Evolutionary conservation across 768 basidiomycete species (phyloP), one percentile per base, ranked within the genome.

Genomic region (Lactarius deliciosus): DNA sequence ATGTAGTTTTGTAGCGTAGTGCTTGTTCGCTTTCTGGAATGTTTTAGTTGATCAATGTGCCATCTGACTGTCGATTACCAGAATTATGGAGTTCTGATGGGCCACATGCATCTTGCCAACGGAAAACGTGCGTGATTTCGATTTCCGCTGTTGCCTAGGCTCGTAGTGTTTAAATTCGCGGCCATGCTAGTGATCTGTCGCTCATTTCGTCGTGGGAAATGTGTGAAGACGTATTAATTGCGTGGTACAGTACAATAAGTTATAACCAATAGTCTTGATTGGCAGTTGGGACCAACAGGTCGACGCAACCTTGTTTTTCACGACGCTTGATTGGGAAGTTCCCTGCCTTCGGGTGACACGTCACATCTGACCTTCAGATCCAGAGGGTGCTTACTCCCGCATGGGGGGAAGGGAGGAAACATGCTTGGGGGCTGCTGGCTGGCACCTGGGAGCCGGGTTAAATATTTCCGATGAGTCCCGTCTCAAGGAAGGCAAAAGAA

Each of bases 1-100:
- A 63, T 74, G 73, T 73, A 75, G 74, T 75, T 75, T 69, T 76
- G 75, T 76, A 76, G 74, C 73, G 72, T 76, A 76, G 74, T 68
- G 66, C 63, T 68, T 64, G 66, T 64, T 63, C 57, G 66, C 58
- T 68, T 60, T 60, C 65, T 68, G 66, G 58, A 68, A 68, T 68
- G 63, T 64, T 68, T 60, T 30, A 59, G 40, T 68, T 45, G 41
- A 64, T 64, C 58, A 56, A 43, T 36, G 53, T 63, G 41, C 41
- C 20, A 36, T 60, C 58, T 25, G 50, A 54, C 20, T 7, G 57
- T 54, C 34, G 61, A 57, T 63, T 28, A n/a, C 45, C n/a, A 55
- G 60, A 32, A 41, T 45, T 9, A 41, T 22, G 45, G 40, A 57
- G 32, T 15, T 47, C 56, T 59, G 65, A 62, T 62, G 56, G 9